phyloP scores from a whole-genome alignment of 371 early-diverging fungal species.

The Synchytrium microbalum region DNA sequence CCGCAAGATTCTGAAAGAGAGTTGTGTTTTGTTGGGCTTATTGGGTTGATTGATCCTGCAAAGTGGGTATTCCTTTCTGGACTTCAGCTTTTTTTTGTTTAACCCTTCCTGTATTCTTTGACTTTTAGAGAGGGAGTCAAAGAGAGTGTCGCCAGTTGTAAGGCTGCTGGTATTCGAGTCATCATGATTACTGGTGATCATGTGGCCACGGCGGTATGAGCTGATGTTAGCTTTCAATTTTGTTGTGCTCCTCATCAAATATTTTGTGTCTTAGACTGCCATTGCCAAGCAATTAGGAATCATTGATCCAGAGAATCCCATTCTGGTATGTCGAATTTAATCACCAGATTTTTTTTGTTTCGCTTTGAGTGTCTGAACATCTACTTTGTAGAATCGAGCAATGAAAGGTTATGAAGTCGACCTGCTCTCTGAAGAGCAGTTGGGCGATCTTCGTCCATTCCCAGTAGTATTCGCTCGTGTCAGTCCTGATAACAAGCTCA shows the following conservation, averaged over 20 bases:
- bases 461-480: conserved; percentile 90
- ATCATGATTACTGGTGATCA: conserved; percentile 96
- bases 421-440: conserved; percentile 63
- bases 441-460: conserved; percentile 69
- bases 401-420: conserved; percentile 85
- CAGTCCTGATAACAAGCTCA: conserved; percentile 91
- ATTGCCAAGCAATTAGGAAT: conserved; percentile 90
- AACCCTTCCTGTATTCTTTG: conserved; percentile 3
- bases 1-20: conserved; percentile 52
- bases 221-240: conserved; percentile 1
- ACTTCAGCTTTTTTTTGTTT: not conserved
- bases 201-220: conserved; percentile 74
- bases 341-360: conserved; percentile 9
- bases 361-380: conserved; percentile 7
- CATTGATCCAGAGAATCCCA: conserved; percentile 31
- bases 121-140: conserved; percentile 56
- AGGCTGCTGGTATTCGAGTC: conserved; percentile 85
- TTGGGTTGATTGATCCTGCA: conserved; percentile 92
- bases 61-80: conserved; percentile 29
- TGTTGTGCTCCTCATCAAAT: not conserved
- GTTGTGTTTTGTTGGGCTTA: conserved; percentile 79
- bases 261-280: too few relatives aligned
- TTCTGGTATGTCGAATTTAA: conserved; percentile 9
- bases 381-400: conserved; percentile 50
- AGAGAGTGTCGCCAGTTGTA: conserved; percentile 60